These are phyloP conservation scores for Euphorbia schlechtendalii DNA, from an alignment of 441 rosid genomes.

Conservation along the genomic window DNA sequence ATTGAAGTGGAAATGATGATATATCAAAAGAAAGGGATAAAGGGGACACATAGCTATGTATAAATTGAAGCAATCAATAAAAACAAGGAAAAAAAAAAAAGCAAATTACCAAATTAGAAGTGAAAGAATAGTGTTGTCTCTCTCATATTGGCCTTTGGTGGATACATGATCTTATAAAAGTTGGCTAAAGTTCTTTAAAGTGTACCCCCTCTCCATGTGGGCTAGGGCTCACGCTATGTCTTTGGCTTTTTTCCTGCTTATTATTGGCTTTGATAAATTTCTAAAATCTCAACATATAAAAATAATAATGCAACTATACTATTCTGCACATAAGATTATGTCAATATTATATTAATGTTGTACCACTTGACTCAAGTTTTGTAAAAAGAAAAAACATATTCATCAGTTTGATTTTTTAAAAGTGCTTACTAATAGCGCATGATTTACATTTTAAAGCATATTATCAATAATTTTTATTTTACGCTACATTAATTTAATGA, in stretches of 20 bases:
- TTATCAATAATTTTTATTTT: too few relatives aligned
- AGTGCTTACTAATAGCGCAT: too few relatives aligned
- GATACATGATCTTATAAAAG: neutral
- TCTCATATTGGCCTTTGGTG: neutral
- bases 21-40: slow-evolving; percentile 1
- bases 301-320: neutral
- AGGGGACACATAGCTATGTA: slow-evolving; percentile 1
- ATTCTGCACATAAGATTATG: too few relatives aligned
- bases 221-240: neutral
- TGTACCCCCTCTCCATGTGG: neutral
- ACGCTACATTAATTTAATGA: too few relatives aligned
- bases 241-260: neutral
- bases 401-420: too few relatives aligned
- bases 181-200: neutral
- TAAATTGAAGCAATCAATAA: neutral
- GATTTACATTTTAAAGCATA: too few relatives aligned
- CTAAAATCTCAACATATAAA: neutral
- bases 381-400: too few relatives aligned
- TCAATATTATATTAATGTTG: too few relatives aligned
- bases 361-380: too few relatives aligned
- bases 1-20: neutral
- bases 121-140: slow-evolving; percentile 1
- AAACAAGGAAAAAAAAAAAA: neutral
- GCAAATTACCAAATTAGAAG: neutral
- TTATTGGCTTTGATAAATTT: neutral